Conservation (phyloP, 176 grass and related monocot species). For the Oryza punctata region DNA sequence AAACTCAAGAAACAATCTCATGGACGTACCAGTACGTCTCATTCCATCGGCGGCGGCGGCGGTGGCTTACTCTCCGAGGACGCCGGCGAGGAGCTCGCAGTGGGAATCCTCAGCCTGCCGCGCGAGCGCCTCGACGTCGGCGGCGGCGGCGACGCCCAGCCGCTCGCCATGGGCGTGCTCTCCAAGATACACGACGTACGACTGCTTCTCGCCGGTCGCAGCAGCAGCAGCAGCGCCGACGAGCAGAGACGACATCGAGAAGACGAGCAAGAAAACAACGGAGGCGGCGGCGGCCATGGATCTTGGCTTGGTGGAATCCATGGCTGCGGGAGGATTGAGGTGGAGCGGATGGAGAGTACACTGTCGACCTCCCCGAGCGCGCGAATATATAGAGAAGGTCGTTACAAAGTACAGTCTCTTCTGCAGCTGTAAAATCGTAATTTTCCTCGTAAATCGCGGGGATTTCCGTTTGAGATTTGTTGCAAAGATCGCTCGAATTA, state of each 20-base stretch:
- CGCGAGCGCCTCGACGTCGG: conserved; percentile 26
- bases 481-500: not conserved
- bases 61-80: conserved; percentile 68
- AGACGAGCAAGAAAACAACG: not conserved
- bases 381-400: not conserved
- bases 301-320: not conserved
- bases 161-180: conserved; percentile 57
- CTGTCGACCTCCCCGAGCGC: no score
- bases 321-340: not conserved
- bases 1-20: not conserved
- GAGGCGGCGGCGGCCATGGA: not conserved
- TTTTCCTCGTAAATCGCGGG: not conserved
- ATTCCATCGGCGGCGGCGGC: not conserved
- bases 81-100: conserved; percentile 63
- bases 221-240: not conserved
- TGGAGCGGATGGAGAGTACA: no score
- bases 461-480: not conserved
- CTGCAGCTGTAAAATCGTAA: no score
- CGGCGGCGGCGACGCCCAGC: conserved; percentile 6
- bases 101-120: conserved; percentile 49
- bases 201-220: conserved; percentile 23
- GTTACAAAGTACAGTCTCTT: not conserved
- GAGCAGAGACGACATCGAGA: not conserved
- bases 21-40: no score
- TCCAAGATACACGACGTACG: conserved; percentile 88